Evolutionary conservation across 805 yeast species (phyloP).

Genomic region (Sporopachydermia quercuum): DNA sequence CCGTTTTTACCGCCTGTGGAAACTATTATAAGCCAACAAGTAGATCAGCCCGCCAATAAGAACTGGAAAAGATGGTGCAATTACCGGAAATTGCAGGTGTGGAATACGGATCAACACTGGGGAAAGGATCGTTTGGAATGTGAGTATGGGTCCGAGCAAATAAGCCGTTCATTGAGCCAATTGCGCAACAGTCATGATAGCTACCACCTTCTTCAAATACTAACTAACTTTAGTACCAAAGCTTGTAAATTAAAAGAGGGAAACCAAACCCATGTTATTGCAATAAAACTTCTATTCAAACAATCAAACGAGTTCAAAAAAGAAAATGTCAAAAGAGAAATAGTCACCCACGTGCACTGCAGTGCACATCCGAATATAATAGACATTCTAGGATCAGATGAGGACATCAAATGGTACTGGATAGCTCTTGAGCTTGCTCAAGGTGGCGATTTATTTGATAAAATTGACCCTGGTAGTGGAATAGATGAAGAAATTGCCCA

Average conservation of each 20-base stretch:
- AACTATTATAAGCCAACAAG: too few species aligned
- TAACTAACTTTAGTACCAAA: too few species aligned
- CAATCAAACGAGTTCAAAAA: slow-evolving; percentile 7
- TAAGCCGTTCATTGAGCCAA: too few species aligned
- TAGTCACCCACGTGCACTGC: slow-evolving; percentile 42
- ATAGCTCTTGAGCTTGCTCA: slow-evolving; percentile 53
- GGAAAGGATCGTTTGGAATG: slow-evolving; percentile 1
- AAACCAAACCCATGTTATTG: neutral
- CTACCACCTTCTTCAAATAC: too few species aligned
- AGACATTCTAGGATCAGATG: slow-evolving; percentile 36
- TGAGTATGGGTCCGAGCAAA: too few species aligned
- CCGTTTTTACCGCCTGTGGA: too few species aligned
- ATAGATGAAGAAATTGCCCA: slow-evolving; percentile 53
- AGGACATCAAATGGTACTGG: slow-evolving; percentile 44
- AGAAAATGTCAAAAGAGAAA: slow-evolving; percentile 35
- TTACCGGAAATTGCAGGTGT: slow-evolving; percentile 9
- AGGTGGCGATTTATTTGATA: slow-evolving; percentile 69
- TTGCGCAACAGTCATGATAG: too few species aligned
- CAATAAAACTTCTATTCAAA: slow-evolving; percentile 2
- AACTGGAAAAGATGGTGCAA: too few species aligned
- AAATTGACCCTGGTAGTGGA: slow-evolving; percentile 64
- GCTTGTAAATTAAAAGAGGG: neutral
- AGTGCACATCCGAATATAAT: slow-evolving; percentile 46
- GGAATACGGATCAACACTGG: neutral
- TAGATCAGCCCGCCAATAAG: too few species aligned